Base-by-base conservation (phyloP, 257 asterid species). In the Nicotiana tomentosiformis region DNA sequence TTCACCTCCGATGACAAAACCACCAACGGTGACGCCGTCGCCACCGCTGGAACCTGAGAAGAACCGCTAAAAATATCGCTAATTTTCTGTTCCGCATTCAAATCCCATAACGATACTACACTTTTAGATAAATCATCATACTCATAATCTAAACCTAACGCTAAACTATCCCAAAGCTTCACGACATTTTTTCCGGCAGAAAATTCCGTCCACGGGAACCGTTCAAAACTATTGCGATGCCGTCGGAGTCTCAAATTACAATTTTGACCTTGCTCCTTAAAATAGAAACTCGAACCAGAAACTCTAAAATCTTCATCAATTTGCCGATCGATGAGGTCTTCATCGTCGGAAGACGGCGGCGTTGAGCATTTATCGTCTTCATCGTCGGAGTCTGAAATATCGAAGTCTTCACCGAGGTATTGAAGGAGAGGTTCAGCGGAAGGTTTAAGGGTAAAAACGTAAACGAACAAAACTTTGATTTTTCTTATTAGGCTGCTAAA, bases 111-210 rank as follows among this genome's bases (percentile, higher is more conserved):
- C 12, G 96, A 88, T 43, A 92, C 94, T 1, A 92, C 90, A 84
- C 83, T 83, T 12, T 69, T 26, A 18, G 88, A 23, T 26, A 49
- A 69, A 18, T 85, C 88, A 3, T 53, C 60, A 56, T 85, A 82
- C 67, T 90, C 85, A 66, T 65, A 33, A 66, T 66, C 64, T 9
- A 90, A 76, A 72, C 88, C 96, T 74, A 74, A 26, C 4, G 62
- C 62, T 49, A 74, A 74, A 49, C 80, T 49, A 82, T 96, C 99
- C 98, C 99, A 94, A 10, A 94, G 90, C 91, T 91, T 92, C 0
- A 96, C 99, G 12, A 96, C 98, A 64, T 87, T 92, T 69, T 89
- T 90, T 7, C 98, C 98, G 33, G 89, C 82, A 0, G 90, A 65
- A 68, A 92, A 88, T 0, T 90, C 97, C 65, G 92, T 64, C 98